Conservation (phyloP, 2,329 filamentous ascomycete genomes). For the Penicillium hordei region DNA sequence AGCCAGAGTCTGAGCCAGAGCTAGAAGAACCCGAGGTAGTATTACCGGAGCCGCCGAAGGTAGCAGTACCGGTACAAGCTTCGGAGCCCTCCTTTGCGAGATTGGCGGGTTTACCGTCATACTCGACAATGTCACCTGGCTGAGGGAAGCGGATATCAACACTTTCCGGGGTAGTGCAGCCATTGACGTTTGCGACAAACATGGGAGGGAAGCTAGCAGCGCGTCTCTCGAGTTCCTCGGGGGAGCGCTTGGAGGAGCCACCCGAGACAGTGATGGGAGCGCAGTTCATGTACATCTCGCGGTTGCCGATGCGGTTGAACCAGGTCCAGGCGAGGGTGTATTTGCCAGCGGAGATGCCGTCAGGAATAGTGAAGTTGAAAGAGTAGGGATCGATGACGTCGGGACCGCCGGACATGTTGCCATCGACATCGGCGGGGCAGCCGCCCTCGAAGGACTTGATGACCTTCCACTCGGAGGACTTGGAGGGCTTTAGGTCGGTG, state of each 20-base stretch:
- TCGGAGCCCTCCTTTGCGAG: slow-evolving; percentile 34
- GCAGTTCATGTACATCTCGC: slow-evolving; percentile 98
- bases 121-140: slow-evolving; percentile 60
- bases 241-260: slow-evolving; percentile 47
- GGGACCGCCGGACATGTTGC: slow-evolving; percentile 58
- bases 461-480: slow-evolving; percentile 74
- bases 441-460: slow-evolving; percentile 86
- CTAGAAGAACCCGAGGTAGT: slow-evolving; percentile 21
- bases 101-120: slow-evolving; percentile 43
- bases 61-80: slow-evolving; percentile 34
- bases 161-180: slow-evolving; percentile 56
- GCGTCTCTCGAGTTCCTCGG: slow-evolving; percentile 51
- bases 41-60: slow-evolving; percentile 35
- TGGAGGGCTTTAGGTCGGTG: slow-evolving; percentile 68
- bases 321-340: slow-evolving; percentile 89
- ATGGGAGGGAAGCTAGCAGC: slow-evolving; percentile 66
- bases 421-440: slow-evolving; percentile 65
- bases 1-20: slow-evolving; percentile 11
- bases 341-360: slow-evolving; percentile 69
- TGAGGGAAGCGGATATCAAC: slow-evolving; percentile 67
- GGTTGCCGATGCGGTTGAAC: slow-evolving; percentile 89
- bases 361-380: slow-evolving; percentile 71
- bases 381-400: slow-evolving; percentile 50
- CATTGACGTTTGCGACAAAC: slow-evolving; percentile 70
- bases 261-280: slow-evolving; percentile 67